Conservation (phyloP, 345 rosid genomes). For the Excoecaria cochinchinensis region DNA sequence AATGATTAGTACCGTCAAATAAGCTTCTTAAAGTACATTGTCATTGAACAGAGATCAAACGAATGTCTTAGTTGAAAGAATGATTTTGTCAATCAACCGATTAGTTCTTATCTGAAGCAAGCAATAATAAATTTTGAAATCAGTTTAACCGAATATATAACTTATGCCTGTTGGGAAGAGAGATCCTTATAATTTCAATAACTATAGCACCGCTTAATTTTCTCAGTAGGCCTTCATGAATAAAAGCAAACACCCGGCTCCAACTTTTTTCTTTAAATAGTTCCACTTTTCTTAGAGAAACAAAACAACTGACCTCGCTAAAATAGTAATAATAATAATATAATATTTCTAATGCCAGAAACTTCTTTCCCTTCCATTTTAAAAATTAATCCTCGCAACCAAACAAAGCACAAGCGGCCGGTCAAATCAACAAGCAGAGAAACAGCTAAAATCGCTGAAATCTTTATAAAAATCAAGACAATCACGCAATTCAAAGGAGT, state of each 20-base stretch:
- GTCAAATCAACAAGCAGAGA: constrained; percentile 1
- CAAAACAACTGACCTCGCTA: neutral
- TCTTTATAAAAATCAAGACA: neutral
- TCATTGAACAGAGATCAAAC: neutral
- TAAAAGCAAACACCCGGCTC: neutral
- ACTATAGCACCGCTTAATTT: neutral
- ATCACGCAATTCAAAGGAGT: neutral
- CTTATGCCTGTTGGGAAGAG: neutral
- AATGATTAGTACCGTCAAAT: neutral
- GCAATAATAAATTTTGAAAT: neutral
- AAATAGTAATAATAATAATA: neutral
- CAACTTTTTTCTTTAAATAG: neutral
- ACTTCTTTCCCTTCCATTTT: no score
- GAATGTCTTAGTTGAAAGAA: neutral
- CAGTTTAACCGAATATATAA: neutral
- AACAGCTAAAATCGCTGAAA: neutral
- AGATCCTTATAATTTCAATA: neutral
- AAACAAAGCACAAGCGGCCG: neutral
- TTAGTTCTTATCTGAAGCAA: neutral
- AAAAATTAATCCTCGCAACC: neutral
- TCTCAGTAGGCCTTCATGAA: neutral
- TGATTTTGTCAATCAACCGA: neutral
- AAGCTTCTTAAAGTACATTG: neutral
- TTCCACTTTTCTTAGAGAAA: neutral
- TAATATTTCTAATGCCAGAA: neutral